Evolutionary conservation across 768 basidiomycete species (phyloP), one percentile per base, ranked within the genome.

Genomic region (Boletus rubroflammeus): DNA sequence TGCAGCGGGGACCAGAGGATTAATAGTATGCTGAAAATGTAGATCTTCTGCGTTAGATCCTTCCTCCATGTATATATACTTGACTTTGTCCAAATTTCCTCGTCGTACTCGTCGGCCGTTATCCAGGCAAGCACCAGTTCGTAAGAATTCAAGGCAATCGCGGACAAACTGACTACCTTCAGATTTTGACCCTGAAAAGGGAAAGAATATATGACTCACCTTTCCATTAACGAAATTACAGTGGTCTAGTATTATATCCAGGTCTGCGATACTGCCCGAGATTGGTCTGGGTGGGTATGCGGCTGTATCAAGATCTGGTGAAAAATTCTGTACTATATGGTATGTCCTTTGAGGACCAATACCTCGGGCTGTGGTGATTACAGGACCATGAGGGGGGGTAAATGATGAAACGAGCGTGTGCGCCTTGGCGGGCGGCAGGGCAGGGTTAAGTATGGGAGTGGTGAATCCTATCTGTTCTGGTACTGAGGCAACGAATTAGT

Each of bases 121-220:
- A 69, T 98, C 93, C 45, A 96, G 77, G 2, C 90, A 87, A 7
- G 83, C 91, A 17, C 93, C 93, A 32, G 92, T 73, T 6, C 93
- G 84, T 13, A 98, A 79, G 58, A 93, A 86, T 66, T 97, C 93
- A 34, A 97, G 73, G 62, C 95, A 98, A 65, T 97, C 94, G 10
- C 95, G 87, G n/a, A 97, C 95, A 69, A 92, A 93, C 88, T 95
- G 19, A 28, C 32, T 31, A 47, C 19, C 14, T 17, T 53, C 51
- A 45, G 26, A 42, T 53, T 15, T 42, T 15, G 41, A 34, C 14
- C 13, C 40, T 21, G 28, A 38, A 53, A 43, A 7, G 13, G 25
- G 26, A 21, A 10, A 15, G 6, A 29, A 50, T 50, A 23, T 11
- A 17, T 6, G 21, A n/a, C 70, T 39, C 51, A 87, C 89, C 80